Base-by-base conservation (phyloP, 192 early-diverging fungal genomes). In the Bifiguratus adelaidae region DNA sequence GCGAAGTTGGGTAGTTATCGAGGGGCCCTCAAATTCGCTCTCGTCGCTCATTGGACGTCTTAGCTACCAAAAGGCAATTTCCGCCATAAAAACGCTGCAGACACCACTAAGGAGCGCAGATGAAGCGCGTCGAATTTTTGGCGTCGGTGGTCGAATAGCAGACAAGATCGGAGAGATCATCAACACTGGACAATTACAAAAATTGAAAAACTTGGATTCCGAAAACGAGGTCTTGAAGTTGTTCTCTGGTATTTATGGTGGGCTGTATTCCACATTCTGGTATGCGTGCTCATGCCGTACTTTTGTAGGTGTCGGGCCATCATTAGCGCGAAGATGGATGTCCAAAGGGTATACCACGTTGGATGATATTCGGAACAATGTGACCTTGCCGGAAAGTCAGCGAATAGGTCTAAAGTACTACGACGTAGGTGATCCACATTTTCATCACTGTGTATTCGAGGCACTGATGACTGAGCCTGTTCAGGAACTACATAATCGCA, bases 401-500 rank as follows among this genome's bases (percentile, higher is more conserved):
- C 11, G 15, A 34, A 34, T 34, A 11, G 32, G 32, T 34, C 15
- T 34, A 15, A 34, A 34, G 15, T 34, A 34, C 15, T 49, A 41
- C 26, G 46, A 13, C n/a, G 46, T 11, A 1, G 15, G n/a, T n/a
- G n/a, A n/a, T n/a, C n/a, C n/a, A n/a, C n/a, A n/a, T n/a, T n/a
- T n/a, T n/a, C n/a, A n/a, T n/a, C n/a, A n/a, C n/a, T n/a, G n/a
- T n/a, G n/a, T n/a, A n/a, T n/a, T n/a, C n/a, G n/a, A n/a, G n/a
- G n/a, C n/a, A n/a, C n/a, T n/a, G n/a, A n/a, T n/a, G n/a, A n/a
- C n/a, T n/a, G n/a, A n/a, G n/a, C n/a, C n/a, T n/a, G n/a, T n/a
- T 7, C 11, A 53, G 19, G 48, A 53, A 24, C n/a, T 53, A n/a
- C 12, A 53, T n/a, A 13, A 48, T 0, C 23, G 65, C 7, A 67